phyloP scores from a whole-genome alignment of 225 moss, liverwort and hornwort genomes.

The Polytrichum formosum region DNA sequence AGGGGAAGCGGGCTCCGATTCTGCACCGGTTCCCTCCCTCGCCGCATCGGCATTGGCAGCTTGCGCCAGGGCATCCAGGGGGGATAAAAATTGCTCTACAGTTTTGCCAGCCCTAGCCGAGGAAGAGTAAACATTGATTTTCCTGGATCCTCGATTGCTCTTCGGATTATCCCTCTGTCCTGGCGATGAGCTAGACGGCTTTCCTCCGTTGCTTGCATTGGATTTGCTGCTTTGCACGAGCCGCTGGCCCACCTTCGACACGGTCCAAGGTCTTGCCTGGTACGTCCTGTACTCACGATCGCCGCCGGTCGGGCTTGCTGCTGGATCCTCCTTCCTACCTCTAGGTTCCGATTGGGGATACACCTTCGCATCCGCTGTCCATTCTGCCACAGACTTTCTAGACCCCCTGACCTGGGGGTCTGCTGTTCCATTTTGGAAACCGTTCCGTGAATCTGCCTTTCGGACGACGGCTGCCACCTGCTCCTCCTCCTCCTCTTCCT shows the following conservation, averaged over 20 bases:
- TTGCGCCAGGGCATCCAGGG: constrained; percentile 81
- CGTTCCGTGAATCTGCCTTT: constrained; percentile 22
- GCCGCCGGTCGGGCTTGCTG: constrained; percentile 14
- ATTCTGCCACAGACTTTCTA: constrained; percentile 20
- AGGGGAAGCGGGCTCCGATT: constrained; percentile 24
- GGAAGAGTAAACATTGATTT: constrained; percentile 23
- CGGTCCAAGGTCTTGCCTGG: constrained; percentile 28
- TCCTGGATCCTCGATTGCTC: constrained; percentile 21
- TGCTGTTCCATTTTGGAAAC: constrained; percentile 19
- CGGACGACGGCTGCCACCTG: constrained; percentile 36
- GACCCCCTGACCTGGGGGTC: constrained; percentile 9
- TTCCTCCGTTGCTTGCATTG: constrained; percentile 20
- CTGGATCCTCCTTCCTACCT: constrained; percentile 28
- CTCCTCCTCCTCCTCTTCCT: constrained; percentile 46
- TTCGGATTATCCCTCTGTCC: constrained; percentile 14
- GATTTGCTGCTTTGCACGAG: constrained; percentile 16
- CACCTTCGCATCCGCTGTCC: constrained; percentile 20
- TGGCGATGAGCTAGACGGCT: constrained; percentile 14
- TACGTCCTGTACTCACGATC: constrained; percentile 19
- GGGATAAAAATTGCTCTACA: constrained; percentile 35
- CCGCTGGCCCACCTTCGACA: constrained; percentile 36
- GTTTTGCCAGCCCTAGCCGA: constrained; percentile 16
- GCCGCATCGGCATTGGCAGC: constrained; percentile 77
- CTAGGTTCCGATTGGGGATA: constrained; percentile 38
- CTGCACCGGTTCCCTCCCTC: constrained; percentile 34